phyloP scores from a whole-genome alignment of 257 asterid genomes.

The Cynanchum wilfordii region DNA sequence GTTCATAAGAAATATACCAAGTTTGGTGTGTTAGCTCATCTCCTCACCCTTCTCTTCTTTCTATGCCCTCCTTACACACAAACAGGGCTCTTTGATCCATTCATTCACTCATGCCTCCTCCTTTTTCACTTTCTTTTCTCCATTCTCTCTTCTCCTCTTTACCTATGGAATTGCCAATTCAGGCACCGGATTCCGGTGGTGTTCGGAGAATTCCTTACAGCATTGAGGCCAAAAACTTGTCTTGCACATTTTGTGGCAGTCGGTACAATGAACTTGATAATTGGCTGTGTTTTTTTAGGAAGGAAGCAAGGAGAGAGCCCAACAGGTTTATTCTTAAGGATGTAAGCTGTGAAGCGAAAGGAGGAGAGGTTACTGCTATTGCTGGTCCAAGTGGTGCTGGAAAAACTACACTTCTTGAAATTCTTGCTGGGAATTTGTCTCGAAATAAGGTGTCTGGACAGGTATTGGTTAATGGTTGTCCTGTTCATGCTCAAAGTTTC shows the following conservation, averaged over 20 bases:
- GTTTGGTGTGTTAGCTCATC: conserved; percentile 78
- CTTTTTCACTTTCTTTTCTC: conserved; percentile 19
- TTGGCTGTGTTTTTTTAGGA: conserved; percentile 20
- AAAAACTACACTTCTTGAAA: conserved; percentile 67
- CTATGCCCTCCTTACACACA: not conserved
- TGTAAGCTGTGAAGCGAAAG: conserved; percentile 55
- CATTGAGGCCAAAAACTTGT: conserved; percentile 48
- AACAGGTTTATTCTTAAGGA: conserved; percentile 43
- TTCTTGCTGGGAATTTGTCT: conserved; percentile 62
- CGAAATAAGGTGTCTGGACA: conserved; percentile 45
- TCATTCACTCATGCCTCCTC: conserved; percentile 5
- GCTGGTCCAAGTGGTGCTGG: conserved; percentile 98
- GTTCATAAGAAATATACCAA: conserved; percentile 7
- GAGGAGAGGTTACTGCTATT: conserved; percentile 74
- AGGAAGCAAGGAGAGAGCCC: conserved; percentile 20
- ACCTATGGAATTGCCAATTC: conserved; percentile 60
- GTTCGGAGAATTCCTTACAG: conserved; percentile 27
- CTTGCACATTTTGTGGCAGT: conserved; percentile 33
- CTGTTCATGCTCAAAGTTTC: conserved; percentile 30
- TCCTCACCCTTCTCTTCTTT: conserved; percentile 16
- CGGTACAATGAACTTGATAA: conserved; percentile 22
- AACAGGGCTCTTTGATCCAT: no score
- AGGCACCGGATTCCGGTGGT: conserved; percentile 26
- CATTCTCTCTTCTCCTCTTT: conserved; percentile 10
- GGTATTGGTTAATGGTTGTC: conserved; percentile 45